Evolutionary conservation across 495 filamentous ascomycete species (phyloP), one percentile per base, ranked within the genome.

Genomic region (Tuber melanosporum): DNA sequence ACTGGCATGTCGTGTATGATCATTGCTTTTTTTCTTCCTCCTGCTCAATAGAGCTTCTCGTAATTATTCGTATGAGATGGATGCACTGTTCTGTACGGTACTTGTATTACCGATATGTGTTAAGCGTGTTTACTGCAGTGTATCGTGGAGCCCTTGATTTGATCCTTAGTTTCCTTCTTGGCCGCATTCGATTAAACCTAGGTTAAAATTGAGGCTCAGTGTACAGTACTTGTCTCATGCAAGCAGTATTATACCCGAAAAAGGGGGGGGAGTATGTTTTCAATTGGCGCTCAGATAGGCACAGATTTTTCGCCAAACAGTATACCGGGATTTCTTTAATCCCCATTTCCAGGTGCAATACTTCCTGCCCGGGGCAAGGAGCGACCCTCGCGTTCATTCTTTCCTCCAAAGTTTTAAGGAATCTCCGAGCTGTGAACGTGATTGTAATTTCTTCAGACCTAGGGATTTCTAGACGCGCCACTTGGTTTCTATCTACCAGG

Each of bases 151-250:
- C 52, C n/a, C n/a, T 73, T 14, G 52, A 41, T 45, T 73, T 73
- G 71, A 70, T 73, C 52, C 41, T 73, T 46, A 42, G 41, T 47
- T 47, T 76, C 71, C 75, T 43, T 71, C 49, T 32, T 71, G 66
- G 19, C 32, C 69, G n/a, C 22, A 57, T 32, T 72, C 72, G 20
- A 49, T 71, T 36, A 9, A 10, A 36, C n/a, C 57, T 66, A 36
- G n/a, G 26, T 66, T 36, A 66, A 52, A 66, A 66, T 62, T 57
- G 70, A 22, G 74, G 74, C 69, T 73, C 46, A 32, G 70, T 41
- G 39, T 41, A 41, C 39, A 2, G 36, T 26, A 57, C 22, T 26
- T 57, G 20, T 57, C n/a, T 9, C 49, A n/a, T 22, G 49, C 8
- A 14, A 57, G 49, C 14, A 57, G 49, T 2, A 41, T 41, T 5